These are phyloP conservation scores for Rhodamnia argentea DNA, from an alignment of 345 rosid genomes.

Conservation along the genomic window DNA sequence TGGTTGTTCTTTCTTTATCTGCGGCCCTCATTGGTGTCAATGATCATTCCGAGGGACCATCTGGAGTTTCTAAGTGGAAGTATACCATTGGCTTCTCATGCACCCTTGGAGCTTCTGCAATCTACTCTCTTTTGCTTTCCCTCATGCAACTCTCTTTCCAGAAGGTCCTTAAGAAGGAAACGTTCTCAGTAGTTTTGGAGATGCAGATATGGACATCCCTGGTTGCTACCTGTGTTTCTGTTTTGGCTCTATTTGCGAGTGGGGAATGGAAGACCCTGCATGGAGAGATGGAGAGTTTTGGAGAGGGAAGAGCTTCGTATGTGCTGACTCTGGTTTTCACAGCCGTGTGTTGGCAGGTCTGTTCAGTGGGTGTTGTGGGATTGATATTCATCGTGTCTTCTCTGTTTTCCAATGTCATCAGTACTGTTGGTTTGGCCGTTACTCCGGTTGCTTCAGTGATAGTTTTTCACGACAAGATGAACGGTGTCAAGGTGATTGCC, in stretches of 20 bases:
- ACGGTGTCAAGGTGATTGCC: conserved; percentile 51
- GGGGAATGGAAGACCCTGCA: conserved; percentile 64
- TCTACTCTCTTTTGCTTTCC: conserved; percentile 77
- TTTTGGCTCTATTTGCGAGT: conserved; percentile 42
- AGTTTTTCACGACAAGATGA: conserved; percentile 51
- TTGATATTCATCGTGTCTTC: conserved; percentile 59
- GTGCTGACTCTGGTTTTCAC: conserved; percentile 43
- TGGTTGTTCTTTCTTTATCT: conserved; percentile 58
- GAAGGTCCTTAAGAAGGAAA: conserved; percentile 44
- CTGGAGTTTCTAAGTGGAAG: conserved; percentile 45
- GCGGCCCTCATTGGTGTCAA: conserved; percentile 56
- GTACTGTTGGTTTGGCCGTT: conserved; percentile 50
- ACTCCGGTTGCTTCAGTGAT: conserved; percentile 48
- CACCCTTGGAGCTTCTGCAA: conserved; percentile 55
- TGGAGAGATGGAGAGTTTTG: conserved; percentile 38
- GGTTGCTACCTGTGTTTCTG: conserved; percentile 31
- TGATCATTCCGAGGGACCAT: conserved; percentile 42
- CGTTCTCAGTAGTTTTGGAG: conserved; percentile 42
- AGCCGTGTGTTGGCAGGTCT: conserved; percentile 57
- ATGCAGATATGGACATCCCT: conserved; percentile 50
- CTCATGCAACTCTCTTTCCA: conserved; percentile 71
- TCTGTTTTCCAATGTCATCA: conserved; percentile 66
- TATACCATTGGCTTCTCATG: conserved; percentile 44
- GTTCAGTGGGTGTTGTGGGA: conserved; percentile 64
- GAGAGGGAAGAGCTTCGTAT: conserved; percentile 34